Evolutionary conservation across 2,329 filamentous ascomycete species (phyloP), one percentile per base, ranked within the genome.

Genomic region (Elsinoe arachidis): DNA sequence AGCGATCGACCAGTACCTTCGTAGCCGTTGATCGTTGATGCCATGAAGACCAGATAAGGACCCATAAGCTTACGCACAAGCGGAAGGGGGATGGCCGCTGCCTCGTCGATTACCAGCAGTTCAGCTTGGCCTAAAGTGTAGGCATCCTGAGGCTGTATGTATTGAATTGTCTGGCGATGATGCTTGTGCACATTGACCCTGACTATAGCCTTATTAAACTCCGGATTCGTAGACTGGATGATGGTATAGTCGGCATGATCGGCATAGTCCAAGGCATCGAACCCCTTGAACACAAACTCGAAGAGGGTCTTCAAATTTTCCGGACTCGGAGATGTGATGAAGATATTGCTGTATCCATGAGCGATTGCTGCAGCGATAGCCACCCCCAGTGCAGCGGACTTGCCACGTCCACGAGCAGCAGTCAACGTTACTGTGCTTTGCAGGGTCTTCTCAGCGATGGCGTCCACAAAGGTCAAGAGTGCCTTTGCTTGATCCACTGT

Each of bases 301-400:
- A 99, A 99, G 6, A 99, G 78, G 0, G 93, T 99, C 76, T 97
- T 99, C 79, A 99, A 79, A 74, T 99, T 99, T 74, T 99, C 95
- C 0, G 93, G 93, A 60, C 90, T 96, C 0, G 92, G 92, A 1
- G 92, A 97, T 1, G 93, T 99, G 69, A 99, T 96, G 74, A 99
- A 99, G 66, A 99, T 96, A 72, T 99, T 99, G 77, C 90, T 96
- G 74, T 99, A 99, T 23, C 93, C 93, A 69, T 97, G 88, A 1
- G 93, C 92, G 44, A 99, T 82, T 1, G 95, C 95, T 2, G 93
- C 90, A 2, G 93, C 93, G 43, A 99, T 87, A 2, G 93, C 90
- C 54, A 99, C 86, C 73, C 93, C 93, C 66, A 99, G 81, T 23
- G 93, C 93, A 15, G 93, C 95, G 17, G 93, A 99, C 74, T 99